Conservation (phyloP, 2,329 filamentous ascomycete genomes). For the Fusarium sp. region DNA sequence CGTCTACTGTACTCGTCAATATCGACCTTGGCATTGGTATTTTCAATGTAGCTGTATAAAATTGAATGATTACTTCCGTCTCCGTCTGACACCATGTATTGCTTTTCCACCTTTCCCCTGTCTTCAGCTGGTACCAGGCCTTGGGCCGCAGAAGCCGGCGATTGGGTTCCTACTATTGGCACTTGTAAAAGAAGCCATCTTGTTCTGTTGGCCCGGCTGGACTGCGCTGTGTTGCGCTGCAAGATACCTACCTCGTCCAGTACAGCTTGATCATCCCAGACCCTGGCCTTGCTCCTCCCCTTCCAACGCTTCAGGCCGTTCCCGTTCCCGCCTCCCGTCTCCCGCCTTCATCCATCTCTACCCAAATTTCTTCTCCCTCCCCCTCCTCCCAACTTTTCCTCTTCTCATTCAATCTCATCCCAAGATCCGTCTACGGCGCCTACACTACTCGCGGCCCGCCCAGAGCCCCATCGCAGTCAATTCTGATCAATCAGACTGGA, state of each 20-base stretch:
- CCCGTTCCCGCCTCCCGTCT: conserved; percentile 20
- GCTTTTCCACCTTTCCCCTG: background rate
- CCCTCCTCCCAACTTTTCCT: conserved; percentile 6
- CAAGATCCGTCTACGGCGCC: conserved; percentile 4
- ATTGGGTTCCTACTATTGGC: conserved; percentile 7
- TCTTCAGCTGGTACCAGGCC: background rate
- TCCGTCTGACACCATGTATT: background rate
- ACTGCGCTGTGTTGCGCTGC: background rate
- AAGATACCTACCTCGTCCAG: background rate
- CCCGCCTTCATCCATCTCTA: background rate
- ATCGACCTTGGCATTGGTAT: background rate
- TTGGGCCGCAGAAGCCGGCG: conserved; percentile 1
- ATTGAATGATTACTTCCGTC: background rate
- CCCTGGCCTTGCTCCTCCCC: conserved; percentile 16
- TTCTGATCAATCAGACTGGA: conserved; percentile 23
- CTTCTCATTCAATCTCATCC: conserved; percentile 7
- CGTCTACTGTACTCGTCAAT: background rate
- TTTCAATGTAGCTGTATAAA: background rate
- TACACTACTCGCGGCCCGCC: conserved; percentile 14
- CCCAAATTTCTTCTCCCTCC: background rate
- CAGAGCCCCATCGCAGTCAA: conserved; percentile 14
- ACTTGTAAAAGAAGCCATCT: conserved; percentile 17
- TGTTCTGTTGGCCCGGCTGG: conserved; percentile 29
- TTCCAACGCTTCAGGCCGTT: background rate
- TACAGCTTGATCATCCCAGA: conserved; percentile 21